These are phyloP conservation scores for Acidiella bohemica DNA, from an alignment of 495 filamentous ascomycete genomes.

Conservation along the genomic window DNA sequence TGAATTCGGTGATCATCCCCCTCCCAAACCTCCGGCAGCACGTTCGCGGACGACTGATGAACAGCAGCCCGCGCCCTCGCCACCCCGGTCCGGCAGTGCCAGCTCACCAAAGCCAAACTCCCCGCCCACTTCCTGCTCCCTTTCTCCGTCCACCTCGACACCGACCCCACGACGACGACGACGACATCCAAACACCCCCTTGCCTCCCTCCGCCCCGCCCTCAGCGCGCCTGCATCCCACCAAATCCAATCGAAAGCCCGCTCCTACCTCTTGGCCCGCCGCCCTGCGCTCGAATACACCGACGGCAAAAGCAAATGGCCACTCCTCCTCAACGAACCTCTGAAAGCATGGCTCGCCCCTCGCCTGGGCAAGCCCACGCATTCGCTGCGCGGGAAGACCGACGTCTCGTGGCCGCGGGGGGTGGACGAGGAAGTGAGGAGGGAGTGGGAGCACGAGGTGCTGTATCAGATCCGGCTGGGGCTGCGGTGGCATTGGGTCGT, in stretches of 20 bases:
- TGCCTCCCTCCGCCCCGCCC: background rate
- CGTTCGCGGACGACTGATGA: slow-evolving; percentile 23
- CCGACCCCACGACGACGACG: slow-evolving; percentile 1
- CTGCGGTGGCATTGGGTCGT: too few species aligned
- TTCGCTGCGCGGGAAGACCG: background rate
- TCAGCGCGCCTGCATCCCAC: background rate
- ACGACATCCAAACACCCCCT: background rate
- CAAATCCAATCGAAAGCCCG: background rate
- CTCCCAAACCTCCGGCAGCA: slow-evolving; percentile 12
- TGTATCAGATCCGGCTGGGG: too few species aligned
- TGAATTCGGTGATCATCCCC: slow-evolving; percentile 39
- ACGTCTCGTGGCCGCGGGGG: too few species aligned
- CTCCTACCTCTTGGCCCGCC: slow-evolving; percentile 4
- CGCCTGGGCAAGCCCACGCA: background rate
- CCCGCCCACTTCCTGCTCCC: slow-evolving; percentile 52
- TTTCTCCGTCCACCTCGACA: slow-evolving; percentile 41
- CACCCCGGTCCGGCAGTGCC: slow-evolving; percentile 48
- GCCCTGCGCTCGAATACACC: slow-evolving; percentile 5
- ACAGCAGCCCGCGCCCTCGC: slow-evolving; percentile 45
- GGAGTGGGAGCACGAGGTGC: too few species aligned
- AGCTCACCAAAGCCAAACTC: slow-evolving; percentile 39
- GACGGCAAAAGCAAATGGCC: slow-evolving; percentile 11
- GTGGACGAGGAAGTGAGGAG: too few species aligned
- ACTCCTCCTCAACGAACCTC: slow-evolving; percentile 24
- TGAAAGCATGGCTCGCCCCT: slow-evolving; percentile 27